Base-by-base conservation (phyloP, 805 yeast species). In the Metschnikowia amazonensis region DNA sequence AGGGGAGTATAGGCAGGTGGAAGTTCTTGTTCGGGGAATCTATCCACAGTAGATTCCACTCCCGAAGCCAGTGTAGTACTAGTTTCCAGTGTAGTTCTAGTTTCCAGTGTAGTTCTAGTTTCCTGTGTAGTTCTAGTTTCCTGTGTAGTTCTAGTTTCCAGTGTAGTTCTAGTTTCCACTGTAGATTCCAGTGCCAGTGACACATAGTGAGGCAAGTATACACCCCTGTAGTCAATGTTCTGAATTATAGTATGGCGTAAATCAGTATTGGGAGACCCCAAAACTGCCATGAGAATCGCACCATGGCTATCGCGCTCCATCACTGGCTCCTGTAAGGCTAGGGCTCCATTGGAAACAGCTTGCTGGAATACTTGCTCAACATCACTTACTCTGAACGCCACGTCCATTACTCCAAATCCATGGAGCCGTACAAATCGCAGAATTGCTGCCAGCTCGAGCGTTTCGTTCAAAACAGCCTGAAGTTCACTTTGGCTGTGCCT, bases 341-440 rank as follows among this genome's bases (percentile, higher is more conserved):
- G 57, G 1, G 84, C 90, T 1, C 90, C 90, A 14, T 67, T 67
- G 2, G 51, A 37, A 2, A 78, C 52, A 0, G 92, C 86, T 31
- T 64, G 63, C 1, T 60, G 49, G 49, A 61, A 82, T 2, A 76
- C 69, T 1, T 51, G 51, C 3, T 66, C 72, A 10, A 79, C 79
- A 53, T 82, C 68, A 4, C 63, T 66, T 0, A 86, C 92, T n/a
- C 58, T 59, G 54, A 87, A 83, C 0, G 88, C 77, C 9, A 88
- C 79, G 57, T 88, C 94, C 60, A 79, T 79, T n/a, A 87, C 87
- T 4, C 88, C 86, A 58, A 86, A 90, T 1, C 95, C 92, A 61
- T 88, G 96, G 4, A 55, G 47, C 10, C 51, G 48, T 11, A 68
- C 52, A 51, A 59, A 69, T 16, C 58, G 51, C 42, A 30, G 42